Evolutionary conservation across 1,139 yeast genomes (phyloP).

Genomic region (Diutina catenulata): DNA sequence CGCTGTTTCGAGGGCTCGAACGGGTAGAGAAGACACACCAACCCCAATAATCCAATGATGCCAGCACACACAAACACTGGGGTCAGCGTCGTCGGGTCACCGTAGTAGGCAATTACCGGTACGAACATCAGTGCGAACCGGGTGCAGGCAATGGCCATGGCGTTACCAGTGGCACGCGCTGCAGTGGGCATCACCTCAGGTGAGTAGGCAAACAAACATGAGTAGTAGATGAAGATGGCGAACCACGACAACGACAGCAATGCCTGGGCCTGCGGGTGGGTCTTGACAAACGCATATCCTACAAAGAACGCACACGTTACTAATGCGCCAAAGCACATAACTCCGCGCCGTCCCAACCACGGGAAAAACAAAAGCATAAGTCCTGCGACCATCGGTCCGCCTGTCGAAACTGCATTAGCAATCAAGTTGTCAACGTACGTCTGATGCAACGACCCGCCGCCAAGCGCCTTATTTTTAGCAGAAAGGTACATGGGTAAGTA

Average conservation of each 20-base stretch:
- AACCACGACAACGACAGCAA: slow-evolving; percentile 95
- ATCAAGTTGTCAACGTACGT: slow-evolving; percentile 14
- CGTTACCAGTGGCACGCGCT: slow-evolving; percentile 46
- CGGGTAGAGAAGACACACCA: slow-evolving; percentile 32
- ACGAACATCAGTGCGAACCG: slow-evolving; percentile 38
- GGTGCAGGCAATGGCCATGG: slow-evolving; percentile 34
- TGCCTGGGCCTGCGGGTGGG: slow-evolving; percentile 60
- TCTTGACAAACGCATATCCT: slow-evolving; percentile 44
- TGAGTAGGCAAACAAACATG: slow-evolving; percentile 43
- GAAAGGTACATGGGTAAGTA: slow-evolving; percentile 30
- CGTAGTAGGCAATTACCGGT: slow-evolving; percentile 40
- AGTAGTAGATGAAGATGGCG: slow-evolving; percentile 46
- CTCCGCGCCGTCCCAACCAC: slow-evolving; percentile 41
- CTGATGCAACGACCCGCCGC: background rate
- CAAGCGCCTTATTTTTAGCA: slow-evolving; percentile 18
- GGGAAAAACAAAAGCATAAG: slow-evolving; percentile 16
- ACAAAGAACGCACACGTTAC: slow-evolving; percentile 42
- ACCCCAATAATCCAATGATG: slow-evolving; percentile 30
- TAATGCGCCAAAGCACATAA: slow-evolving; percentile 42
- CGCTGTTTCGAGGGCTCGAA: slow-evolving; percentile 33
- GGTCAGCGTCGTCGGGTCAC: slow-evolving; percentile 18
- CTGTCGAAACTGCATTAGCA: slow-evolving; percentile 17
- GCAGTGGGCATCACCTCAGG: slow-evolving; percentile 49
- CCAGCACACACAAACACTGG: slow-evolving; percentile 53
- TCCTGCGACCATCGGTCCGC: slow-evolving; percentile 20